Evolutionary conservation across 2,329 filamentous ascomycete genomes (phyloP).

Genomic region (Colletotrichum lini): DNA sequence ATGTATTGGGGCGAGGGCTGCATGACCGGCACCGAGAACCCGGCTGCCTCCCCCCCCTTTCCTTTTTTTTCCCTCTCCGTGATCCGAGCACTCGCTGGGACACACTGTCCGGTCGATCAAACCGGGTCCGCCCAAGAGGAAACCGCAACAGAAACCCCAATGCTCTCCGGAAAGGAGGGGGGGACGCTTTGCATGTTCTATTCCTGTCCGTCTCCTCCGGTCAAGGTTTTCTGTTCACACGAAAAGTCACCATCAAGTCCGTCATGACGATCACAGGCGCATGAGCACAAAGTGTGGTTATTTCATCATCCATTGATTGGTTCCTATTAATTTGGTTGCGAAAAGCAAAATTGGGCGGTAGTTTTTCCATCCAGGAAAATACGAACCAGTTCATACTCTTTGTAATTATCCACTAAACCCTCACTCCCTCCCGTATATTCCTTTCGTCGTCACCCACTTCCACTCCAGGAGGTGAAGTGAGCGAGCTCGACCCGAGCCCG

Average conservation of each 20-base stretch:
- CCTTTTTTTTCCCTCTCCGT: not conserved
- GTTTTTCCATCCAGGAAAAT: constrained; percentile 59
- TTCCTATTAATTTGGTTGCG: constrained; percentile 46
- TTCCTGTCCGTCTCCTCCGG: not conserved
- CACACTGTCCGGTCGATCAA: constrained; percentile 8
- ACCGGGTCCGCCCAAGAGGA: not conserved
- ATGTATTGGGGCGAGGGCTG: too few relatives aligned
- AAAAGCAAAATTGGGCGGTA: constrained; percentile 39
- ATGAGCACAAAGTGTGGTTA: constrained; percentile 18
- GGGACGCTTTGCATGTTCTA: not conserved
- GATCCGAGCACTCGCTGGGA: not conserved
- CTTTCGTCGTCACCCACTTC: not conserved
- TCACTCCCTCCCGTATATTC: constrained; percentile 1
- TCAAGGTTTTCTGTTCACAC: too few relatives aligned
- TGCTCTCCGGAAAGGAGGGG: not conserved
- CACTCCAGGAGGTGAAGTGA: not conserved
- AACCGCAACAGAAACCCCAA: not conserved
- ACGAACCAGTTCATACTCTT: constrained; percentile 65
- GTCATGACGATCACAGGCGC: not conserved
- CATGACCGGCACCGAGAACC: too few relatives aligned
- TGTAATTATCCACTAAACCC: constrained; percentile 39
- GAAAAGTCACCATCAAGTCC: too few relatives aligned
- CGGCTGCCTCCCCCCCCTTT: not conserved
- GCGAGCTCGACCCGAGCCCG: constrained; percentile 9
- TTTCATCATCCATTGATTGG: constrained; percentile 45